These are phyloP conservation scores for Clonostachys byssicola DNA, from an alignment of 2,329 filamentous ascomycete species.

Conservation along the genomic window DNA sequence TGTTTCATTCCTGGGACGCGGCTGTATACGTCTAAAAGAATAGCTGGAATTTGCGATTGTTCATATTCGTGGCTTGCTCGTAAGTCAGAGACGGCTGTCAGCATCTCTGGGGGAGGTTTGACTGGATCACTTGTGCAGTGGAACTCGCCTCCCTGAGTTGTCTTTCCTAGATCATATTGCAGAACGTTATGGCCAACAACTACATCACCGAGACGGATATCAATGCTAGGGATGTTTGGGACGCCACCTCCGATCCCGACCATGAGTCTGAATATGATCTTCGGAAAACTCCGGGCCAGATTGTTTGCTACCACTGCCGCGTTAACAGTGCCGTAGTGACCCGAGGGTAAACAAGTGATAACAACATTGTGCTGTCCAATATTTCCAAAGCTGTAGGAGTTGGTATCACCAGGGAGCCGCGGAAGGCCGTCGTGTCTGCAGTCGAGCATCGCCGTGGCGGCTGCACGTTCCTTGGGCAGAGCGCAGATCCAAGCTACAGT, in stretches of 20 bases:
- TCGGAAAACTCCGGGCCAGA: constrained; percentile 23
- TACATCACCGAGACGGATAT: constrained; percentile 11
- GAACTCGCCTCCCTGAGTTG: background rate
- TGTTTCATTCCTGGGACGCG: background rate
- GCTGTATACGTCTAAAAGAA: background rate
- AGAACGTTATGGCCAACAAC: constrained; percentile 9
- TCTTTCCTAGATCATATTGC: constrained; percentile 5
- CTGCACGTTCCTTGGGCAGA: constrained; percentile 13
- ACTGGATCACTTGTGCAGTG: background rate
- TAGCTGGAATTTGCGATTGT: background rate
- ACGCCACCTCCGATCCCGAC: constrained; percentile 13
- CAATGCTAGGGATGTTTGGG: constrained; percentile 7
- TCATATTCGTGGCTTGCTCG: background rate
- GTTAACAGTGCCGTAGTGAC: constrained; percentile 18
- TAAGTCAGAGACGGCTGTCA: background rate
- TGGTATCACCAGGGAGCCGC: constrained; percentile 1
- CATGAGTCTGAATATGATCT: constrained; percentile 10
- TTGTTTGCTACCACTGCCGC: constrained; percentile 20
- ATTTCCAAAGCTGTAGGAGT: background rate
- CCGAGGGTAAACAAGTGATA: constrained; percentile 20
- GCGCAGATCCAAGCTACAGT: constrained; percentile 14
- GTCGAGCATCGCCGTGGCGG: constrained; percentile 16
- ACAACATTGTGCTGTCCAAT: constrained; percentile 21
- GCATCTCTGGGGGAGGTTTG: background rate
- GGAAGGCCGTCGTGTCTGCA: constrained; percentile 5